Conservation (phyloP, 2,329 filamentous ascomycete genomes). For the Hymenoscyphus infarciens region DNA sequence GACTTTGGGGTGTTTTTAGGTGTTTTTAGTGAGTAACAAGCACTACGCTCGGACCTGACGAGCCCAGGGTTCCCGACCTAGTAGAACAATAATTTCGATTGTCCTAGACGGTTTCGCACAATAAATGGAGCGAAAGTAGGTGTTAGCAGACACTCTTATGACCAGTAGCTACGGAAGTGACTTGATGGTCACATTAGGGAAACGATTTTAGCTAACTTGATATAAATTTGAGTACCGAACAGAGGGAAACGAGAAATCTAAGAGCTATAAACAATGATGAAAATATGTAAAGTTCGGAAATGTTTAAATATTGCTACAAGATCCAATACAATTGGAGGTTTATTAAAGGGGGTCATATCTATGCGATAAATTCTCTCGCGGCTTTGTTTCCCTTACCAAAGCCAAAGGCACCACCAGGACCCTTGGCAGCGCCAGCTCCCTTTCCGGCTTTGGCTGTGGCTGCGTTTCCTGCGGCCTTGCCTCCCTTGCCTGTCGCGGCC, state of each 20-base stretch:
- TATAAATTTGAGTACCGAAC: background rate
- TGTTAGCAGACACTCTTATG: too few relatives aligned
- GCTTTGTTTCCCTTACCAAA: background rate
- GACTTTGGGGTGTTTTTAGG: too few relatives aligned
- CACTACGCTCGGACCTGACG: too few relatives aligned
- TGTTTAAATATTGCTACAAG: constrained; percentile 5
- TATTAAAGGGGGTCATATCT: background rate
- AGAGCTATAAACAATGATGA: background rate
- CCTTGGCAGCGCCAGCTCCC: background rate
- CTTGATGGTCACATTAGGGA: background rate
- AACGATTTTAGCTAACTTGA: background rate
- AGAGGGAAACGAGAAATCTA: background rate
- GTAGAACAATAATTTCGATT: background rate
- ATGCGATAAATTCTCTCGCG: background rate
- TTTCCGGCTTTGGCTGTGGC: too few relatives aligned
- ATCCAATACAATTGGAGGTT: background rate
- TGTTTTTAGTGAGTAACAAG: too few relatives aligned
- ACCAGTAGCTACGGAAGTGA: background rate
- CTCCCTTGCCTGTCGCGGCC: too few relatives aligned
- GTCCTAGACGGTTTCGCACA: background rate
- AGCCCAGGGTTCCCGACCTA: too few relatives aligned
- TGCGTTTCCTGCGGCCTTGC: too few relatives aligned
- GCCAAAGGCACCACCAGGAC: background rate
- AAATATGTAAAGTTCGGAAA: constrained; percentile 4
- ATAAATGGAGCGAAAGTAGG: too few relatives aligned